Base-by-base conservation (phyloP, 2,329 filamentous ascomycete genomes). In the Trichoderma polysporum region DNA sequence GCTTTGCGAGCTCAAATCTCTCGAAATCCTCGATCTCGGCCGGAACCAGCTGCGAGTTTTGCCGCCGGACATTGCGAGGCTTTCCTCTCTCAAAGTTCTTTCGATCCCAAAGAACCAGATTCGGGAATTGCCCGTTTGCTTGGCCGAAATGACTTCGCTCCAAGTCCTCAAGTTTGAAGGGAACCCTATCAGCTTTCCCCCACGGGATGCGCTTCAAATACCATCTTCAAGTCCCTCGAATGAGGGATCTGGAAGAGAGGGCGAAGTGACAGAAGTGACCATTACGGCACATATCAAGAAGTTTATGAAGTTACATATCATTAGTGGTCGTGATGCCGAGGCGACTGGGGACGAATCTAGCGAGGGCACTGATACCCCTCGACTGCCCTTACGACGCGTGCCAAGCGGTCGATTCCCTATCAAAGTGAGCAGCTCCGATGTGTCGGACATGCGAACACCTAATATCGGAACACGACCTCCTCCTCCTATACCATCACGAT, bases 1-100 rank as follows among this genome's bases (percentile, higher is more conserved):
- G 93, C 87, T 98, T 67, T 94, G 94, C 76, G 89, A 93, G 77
- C 85, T 98, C 69, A 90, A 88, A 61, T 91, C 93, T 37, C 86
- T 98, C 65, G 94, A 98, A 79, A 97, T 97, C 68, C 86, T 98
- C 69, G 94, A 98, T 79, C 85, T 98, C 64, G 94, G 93, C 76
- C 88, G 92, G 73, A 98, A 98, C 76, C 92, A 91, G 76, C 88
- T 98, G 69, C 87, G 86, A 56, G 82, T 86, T 10, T 85, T 98
- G 2, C 93, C 94, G 0, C 87, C 90, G 54, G 91, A 94, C 63
- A 91, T 97, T 69, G 87, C 86, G 68, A 92, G 89, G 74, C 83
- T 98, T 73, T 90, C 89, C 5, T 97, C 92, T 1, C 82, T 98
- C 70, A 96, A 97, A 75, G 94, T 97, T 17, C 83, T 98, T 64